Base-by-base conservation (phyloP, 176 grass and related monocot species). In the Melocanna baccifera region DNA sequence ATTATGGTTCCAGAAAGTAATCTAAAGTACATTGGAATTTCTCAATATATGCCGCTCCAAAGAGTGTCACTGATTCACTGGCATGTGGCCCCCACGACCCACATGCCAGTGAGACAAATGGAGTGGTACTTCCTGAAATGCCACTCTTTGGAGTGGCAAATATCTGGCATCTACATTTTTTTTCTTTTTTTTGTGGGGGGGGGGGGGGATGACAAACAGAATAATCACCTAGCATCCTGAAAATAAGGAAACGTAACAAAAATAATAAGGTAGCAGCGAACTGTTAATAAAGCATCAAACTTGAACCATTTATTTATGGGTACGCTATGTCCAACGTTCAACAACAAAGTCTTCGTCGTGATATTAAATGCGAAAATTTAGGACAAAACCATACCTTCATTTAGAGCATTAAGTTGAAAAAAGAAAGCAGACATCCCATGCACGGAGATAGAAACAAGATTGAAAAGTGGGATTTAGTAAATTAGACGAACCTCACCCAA, bases 401-500 rank as follows among this genome's bases (percentile, higher is more conserved):
- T 50, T 28, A 20, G 46, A 23, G 20, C 81, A 73, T 48, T 62
- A 52, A 52, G 45, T 45, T 65, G 58, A 2, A 5, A 28, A 32
- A n/a, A 8, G 53, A 53, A 29, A 14, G 1, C 25, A 42, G 32
- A 36, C 50, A 77, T 78, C 4, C 18, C 13, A 69, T 59, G 9
- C 8, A 77, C 2, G 57, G 3, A 78, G 25, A 76, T 43, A 29
- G 46, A 14, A 77, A 57, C 40, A 23, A 46, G 55, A 66, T 22
- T 59, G 13, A 77, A 57, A 72, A 3, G 3, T 32, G 9, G 4
- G 23, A 40, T 67, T 34, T 39, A 71, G 46, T 7, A 88, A 83
- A 85, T 70, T 73, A 75, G 74, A 93, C 90, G 42, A 81, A 98
- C 96, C 96, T 98, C 93, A 47, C 87, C 89, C 77, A 89, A 87